phyloP scores from a whole-genome alignment of 768 basidiomycete genomes.

The Tylopilus balloui region DNA sequence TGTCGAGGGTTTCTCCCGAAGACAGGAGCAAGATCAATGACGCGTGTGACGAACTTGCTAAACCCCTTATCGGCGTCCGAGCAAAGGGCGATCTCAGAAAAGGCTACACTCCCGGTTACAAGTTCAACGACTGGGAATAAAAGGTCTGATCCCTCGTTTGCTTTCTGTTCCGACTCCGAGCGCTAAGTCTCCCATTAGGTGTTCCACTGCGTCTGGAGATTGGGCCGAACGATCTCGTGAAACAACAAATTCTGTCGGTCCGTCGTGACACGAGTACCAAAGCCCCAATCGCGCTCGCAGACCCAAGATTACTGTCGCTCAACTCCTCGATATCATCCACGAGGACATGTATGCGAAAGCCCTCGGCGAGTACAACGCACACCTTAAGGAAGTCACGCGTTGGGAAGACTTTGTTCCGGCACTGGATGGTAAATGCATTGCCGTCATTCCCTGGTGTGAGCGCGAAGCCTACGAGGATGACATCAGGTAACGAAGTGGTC shows the following conservation, averaged over 20 bases:
- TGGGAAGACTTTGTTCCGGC: conserved; percentile 95
- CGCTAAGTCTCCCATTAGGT: conserved; percentile 50
- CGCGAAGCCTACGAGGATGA: conserved; percentile 90
- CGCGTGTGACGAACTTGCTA: conserved; percentile 73
- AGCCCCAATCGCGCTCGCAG: conserved; percentile 46
- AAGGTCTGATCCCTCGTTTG: conserved; percentile 70
- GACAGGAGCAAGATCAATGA: conserved; percentile 67
- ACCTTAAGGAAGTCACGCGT: conserved; percentile 66
- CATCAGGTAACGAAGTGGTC: conserved; percentile 91
- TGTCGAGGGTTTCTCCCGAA: conserved; percentile 95
- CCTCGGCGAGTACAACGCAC: conserved; percentile 63
- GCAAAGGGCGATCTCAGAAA: conserved; percentile 91
- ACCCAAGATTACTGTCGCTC: conserved; percentile 45
- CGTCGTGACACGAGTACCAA: conserved; percentile 78
- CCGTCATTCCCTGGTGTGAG: conserved; percentile 96
- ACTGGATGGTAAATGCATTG: conserved; percentile 82
- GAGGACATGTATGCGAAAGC: conserved; percentile 82
- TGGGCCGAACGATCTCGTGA: conserved; percentile 86
- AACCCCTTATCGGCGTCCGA: conserved; percentile 66
- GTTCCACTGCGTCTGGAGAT: conserved; percentile 97
- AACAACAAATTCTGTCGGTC: conserved; percentile 75
- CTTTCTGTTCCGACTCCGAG: background rate
- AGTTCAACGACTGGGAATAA: conserved; percentile 99
- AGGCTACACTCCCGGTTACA: conserved; percentile 96
- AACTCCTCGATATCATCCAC: conserved; percentile 83